Conservation (phyloP, 345 rosid species). For the Noccaea bulbosa region DNA sequence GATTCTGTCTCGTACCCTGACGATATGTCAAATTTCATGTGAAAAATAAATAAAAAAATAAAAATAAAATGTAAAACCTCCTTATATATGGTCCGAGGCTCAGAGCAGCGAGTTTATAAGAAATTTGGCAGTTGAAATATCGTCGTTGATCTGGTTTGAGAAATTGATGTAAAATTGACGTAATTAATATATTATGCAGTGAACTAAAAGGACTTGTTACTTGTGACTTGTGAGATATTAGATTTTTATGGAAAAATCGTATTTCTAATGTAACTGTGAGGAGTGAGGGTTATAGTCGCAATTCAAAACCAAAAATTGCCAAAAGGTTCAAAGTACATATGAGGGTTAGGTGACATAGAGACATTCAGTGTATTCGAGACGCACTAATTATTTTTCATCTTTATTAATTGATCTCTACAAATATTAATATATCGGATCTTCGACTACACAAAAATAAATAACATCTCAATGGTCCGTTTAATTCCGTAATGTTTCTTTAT, state of each 20-base stretch:
- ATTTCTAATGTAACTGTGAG: too few relatives aligned
- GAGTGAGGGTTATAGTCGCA: too few relatives aligned
- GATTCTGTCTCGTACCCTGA: constrained; percentile 39
- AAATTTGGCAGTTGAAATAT: constrained; percentile 27
- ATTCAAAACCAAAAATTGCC: background rate
- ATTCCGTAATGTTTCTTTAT: background rate
- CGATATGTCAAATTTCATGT: constrained; percentile 37
- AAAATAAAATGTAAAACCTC: constrained; percentile 7
- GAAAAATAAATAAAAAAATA: constrained; percentile 1
- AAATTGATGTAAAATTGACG: background rate
- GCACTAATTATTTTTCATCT: constrained; percentile 36
- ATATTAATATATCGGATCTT: constrained; percentile 4
- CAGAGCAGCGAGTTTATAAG: background rate
- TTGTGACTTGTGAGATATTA: background rate
- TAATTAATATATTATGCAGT: background rate
- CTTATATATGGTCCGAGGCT: constrained; percentile 5
- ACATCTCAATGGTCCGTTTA: background rate
- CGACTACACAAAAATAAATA: background rate
- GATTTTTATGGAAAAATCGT: background rate
- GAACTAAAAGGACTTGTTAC: background rate
- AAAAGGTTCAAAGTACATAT: too few relatives aligned
- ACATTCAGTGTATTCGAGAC: constrained; percentile 20
- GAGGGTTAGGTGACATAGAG: constrained; percentile 3
- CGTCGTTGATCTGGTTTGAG: constrained; percentile 17
- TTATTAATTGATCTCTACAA: background rate